These are phyloP conservation scores for Piper betle DNA, from an alignment of 164 flowering plant genomes.

Conservation along the genomic window DNA sequence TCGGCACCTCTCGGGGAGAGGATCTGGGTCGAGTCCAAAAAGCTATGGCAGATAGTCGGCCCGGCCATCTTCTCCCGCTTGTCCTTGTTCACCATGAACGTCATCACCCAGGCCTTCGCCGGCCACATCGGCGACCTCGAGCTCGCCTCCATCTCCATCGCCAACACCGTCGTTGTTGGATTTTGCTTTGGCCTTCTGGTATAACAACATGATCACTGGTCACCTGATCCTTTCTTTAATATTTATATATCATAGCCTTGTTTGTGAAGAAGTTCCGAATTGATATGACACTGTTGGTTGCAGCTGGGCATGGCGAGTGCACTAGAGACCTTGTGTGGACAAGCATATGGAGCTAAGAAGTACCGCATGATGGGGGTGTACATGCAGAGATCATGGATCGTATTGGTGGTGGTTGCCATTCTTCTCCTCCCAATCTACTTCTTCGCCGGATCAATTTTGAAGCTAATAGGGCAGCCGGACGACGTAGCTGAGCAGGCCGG, in stretches of 20 bases:
- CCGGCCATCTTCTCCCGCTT: slow-evolving; percentile 53
- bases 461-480: slow-evolving; percentile 36
- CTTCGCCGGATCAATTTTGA: slow-evolving; percentile 52
- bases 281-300: not conserved
- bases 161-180: slow-evolving; percentile 42
- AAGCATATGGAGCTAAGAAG: slow-evolving; percentile 68
- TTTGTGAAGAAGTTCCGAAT: too few relatives aligned
- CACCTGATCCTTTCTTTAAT: not conserved
- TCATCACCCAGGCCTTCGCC: slow-evolving; percentile 45
- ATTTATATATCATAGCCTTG: not conserved
- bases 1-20: not conserved
- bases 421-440: slow-evolving; percentile 46
- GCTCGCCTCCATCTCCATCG: slow-evolving; percentile 53
- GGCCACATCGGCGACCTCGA: slow-evolving; percentile 56
- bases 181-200: slow-evolving; percentile 42
- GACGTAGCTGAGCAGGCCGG: slow-evolving; percentile 59
- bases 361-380: slow-evolving; percentile 65
- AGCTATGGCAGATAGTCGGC: slow-evolving; percentile 50
- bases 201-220: not conserved
- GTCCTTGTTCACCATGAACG: slow-evolving; percentile 33
- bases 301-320: slow-evolving; percentile 83
- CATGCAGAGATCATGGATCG: slow-evolving; percentile 82
- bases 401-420: slow-evolving; percentile 32
- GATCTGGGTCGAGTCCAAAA: slow-evolving; percentile 25
- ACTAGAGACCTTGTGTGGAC: slow-evolving; percentile 79